A percentile compares a stretch with the other conserved stretches of the same genome.
phyloP scores from a whole-genome alignment of 177 flowering plant genomes.

The Vitis hybrid region DNA sequence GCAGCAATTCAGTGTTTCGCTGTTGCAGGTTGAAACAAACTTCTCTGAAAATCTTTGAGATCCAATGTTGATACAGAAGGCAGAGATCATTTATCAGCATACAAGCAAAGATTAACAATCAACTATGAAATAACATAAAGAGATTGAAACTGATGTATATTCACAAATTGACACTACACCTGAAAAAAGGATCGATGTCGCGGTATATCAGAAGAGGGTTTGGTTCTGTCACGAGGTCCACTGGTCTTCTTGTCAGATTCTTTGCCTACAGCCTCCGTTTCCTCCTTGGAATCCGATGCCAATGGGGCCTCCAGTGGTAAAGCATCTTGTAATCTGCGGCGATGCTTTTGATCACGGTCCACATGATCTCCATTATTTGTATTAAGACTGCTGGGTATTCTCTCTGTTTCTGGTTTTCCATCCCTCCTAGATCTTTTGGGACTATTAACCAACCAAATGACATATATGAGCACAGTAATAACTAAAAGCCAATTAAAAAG shows the following conservation, averaged over 20 bases:
- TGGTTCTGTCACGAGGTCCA: constrained; percentile 31
- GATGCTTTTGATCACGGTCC: constrained; percentile 51
- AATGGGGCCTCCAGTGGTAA: constrained; percentile 55
- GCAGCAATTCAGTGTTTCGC: not conserved
- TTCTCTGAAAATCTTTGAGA: not conserved
- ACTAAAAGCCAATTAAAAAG: no score
- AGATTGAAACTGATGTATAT: not conserved
- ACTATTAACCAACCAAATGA: constrained; percentile 28
- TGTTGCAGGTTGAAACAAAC: not conserved
- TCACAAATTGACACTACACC: constrained; percentile 37
- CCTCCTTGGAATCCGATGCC: constrained; percentile 39
- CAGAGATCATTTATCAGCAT: not conserved
- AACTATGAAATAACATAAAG: not conserved
- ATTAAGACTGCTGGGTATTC: constrained; percentile 34
- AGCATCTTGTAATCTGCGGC: constrained; percentile 49
- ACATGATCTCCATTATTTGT: constrained; percentile 26
- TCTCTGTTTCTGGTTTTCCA: constrained; percentile 58
- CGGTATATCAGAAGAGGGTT: constrained; percentile 42
- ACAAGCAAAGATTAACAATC: not conserved
- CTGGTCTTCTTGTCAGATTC: constrained; percentile 39
- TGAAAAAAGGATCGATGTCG: constrained; percentile 65
- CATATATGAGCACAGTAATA: constrained; percentile 1
- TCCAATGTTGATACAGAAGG: not conserved
- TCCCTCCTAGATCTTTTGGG: constrained; percentile 84
- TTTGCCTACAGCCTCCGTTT: constrained; percentile 23